Conservation (phyloP, 306 rosid genomes). For the Vicia faba region DNA sequence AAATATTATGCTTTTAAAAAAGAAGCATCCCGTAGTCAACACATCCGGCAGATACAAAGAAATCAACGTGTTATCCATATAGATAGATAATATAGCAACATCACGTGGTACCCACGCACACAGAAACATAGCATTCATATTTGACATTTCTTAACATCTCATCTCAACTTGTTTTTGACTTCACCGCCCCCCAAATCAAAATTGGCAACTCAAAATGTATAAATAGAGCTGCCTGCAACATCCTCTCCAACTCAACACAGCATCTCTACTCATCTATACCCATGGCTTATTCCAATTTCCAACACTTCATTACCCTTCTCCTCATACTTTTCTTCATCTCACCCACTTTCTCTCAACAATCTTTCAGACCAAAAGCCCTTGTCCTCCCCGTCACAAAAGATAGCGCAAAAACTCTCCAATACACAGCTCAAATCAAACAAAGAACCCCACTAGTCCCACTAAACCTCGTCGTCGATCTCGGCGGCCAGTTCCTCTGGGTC, state of each 20-base stretch:
- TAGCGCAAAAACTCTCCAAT: slow-evolving; percentile 48
- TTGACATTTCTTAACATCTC: neutral
- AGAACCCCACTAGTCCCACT: slow-evolving; percentile 54
- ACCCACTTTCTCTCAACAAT: slow-evolving; percentile 41
- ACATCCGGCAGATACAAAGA: neutral
- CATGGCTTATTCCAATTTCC: slow-evolving; percentile 1
- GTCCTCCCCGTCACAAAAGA: slow-evolving; percentile 46
- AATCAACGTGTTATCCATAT: neutral
- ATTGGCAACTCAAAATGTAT: neutral
- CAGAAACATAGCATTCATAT: slow-evolving; percentile 4
- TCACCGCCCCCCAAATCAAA: neutral
- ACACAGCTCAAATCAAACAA: slow-evolving; percentile 49
- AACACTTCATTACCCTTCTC: slow-evolving; percentile 14
- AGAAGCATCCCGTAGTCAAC: no score
- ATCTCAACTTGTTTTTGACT: slow-evolving; percentile 1
- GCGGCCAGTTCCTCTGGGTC: slow-evolving; percentile 62
- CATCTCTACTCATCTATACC: neutral
- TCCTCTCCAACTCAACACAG: neutral
- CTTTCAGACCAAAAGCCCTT: slow-evolving; percentile 61
- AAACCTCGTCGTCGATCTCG: slow-evolving; percentile 54
- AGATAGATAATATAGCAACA: slow-evolving; percentile 5
- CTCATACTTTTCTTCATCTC: slow-evolving; percentile 25
- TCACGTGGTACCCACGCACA: neutral
- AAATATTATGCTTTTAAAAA: no score
- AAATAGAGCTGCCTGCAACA: neutral